A percentile compares a stretch with the other conserved stretches of the same genome.
phyloP scores from a whole-genome alignment of 1,139 yeast species.

The Sugiyamaella xylanicola region DNA sequence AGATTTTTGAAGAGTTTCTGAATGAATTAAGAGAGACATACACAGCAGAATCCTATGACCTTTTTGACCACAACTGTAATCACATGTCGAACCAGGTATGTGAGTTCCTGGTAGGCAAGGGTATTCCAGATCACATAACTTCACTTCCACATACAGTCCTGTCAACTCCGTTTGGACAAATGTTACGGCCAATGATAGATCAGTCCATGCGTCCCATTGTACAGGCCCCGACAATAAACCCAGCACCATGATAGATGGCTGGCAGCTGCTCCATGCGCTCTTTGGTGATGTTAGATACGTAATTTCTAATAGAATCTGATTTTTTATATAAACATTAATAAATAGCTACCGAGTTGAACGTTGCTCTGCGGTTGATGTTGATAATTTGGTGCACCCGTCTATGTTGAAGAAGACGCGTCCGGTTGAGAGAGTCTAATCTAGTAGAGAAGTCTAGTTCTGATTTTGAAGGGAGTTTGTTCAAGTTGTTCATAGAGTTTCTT shows the following conservation, averaged over 20 bases:
- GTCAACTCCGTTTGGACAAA: constrained; percentile 61
- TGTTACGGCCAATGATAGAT: constrained; percentile 46
- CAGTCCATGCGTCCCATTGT: constrained; percentile 30
- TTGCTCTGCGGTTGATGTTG: constrained; percentile 16
- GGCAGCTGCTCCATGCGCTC: neutral
- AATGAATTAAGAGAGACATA: constrained; percentile 53
- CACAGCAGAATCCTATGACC: constrained; percentile 54
- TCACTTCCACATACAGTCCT: constrained; percentile 60
- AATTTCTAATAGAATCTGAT: neutral
- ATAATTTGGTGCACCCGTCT: neutral
- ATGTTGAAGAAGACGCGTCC: constrained; percentile 21
- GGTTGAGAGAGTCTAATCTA: constrained; percentile 40
- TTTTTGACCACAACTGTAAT: constrained; percentile 69
- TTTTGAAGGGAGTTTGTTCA: constrained; percentile 88
- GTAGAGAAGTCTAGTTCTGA: constrained; percentile 87
- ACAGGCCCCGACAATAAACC: constrained; percentile 27
- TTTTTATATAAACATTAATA: constrained; percentile 14
- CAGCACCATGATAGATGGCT: constrained; percentile 4
- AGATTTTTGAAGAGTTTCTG: constrained; percentile 56
- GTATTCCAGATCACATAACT: constrained; percentile 52
- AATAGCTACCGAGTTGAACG: constrained; percentile 24
- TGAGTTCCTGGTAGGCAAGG: constrained; percentile 61
- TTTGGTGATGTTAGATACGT: neutral
- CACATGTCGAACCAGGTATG: constrained; percentile 62
- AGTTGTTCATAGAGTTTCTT: constrained; percentile 81